Evolutionary conservation across 768 basidiomycete species (phyloP).

Genomic region (Suillus spraguei): DNA sequence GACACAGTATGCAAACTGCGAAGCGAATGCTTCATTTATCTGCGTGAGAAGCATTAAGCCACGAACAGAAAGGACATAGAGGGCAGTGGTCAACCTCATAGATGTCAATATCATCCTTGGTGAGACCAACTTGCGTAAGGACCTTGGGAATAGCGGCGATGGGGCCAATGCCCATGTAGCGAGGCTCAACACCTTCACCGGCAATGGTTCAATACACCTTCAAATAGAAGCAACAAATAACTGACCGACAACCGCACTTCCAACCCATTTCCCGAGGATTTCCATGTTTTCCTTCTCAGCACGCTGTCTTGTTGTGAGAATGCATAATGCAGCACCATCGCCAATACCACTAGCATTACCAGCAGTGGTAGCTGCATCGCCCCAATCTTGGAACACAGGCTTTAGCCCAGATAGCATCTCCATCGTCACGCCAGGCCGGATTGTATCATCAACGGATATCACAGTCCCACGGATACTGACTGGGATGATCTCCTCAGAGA

Average conservation of each 20-base stretch:
- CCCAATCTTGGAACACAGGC: constrained; percentile 87
- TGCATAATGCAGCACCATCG: constrained; percentile 87
- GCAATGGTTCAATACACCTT: constrained; percentile 11
- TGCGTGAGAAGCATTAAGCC: constrained; percentile 28
- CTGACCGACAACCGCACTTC: constrained; percentile 75
- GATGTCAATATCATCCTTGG: constrained; percentile 73
- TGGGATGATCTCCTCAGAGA: constrained; percentile 89
- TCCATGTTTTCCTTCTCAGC: constrained; percentile 79
- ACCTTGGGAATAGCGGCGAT: constrained; percentile 72
- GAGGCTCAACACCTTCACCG: constrained; percentile 67
- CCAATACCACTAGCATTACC: constrained; percentile 90
- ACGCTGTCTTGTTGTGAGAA: constrained; percentile 77
- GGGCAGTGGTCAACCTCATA: constrained; percentile 57
- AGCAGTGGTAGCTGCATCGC: constrained; percentile 68
- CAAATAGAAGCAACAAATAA: constrained; percentile 8
- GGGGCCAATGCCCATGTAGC: constrained; percentile 79
- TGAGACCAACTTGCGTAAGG: constrained; percentile 59
- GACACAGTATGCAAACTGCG: constrained; percentile 91
- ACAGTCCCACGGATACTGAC: constrained; percentile 70
- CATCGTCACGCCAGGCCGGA: constrained; percentile 78
- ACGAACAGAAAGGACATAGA: neutral
- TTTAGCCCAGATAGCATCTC: constrained; percentile 81
- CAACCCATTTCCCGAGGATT: constrained; percentile 83
- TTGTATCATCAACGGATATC: constrained; percentile 82
- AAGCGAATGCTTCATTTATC: constrained; percentile 93